These are phyloP conservation scores for Fusarium subtropicale DNA, from an alignment of 2,329 filamentous ascomycete species.

Conservation along the genomic window DNA sequence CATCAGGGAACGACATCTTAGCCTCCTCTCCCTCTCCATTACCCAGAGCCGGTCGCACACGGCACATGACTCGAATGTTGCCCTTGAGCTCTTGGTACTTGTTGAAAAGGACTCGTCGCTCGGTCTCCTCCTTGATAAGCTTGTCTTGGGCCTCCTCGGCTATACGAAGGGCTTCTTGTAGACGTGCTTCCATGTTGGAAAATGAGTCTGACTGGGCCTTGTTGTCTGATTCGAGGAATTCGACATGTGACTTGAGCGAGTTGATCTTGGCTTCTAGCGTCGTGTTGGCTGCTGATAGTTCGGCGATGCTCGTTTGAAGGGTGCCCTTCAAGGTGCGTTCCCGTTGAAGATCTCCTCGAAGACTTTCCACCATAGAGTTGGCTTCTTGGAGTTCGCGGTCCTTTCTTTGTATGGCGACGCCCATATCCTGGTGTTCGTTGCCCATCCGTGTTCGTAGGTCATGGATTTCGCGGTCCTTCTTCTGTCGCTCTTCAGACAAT, in stretches of 20 bases:
- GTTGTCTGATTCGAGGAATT: constrained; percentile 89
- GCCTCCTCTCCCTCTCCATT: constrained; percentile 73
- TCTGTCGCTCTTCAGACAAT: constrained; percentile 72
- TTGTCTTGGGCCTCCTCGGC: constrained; percentile 81
- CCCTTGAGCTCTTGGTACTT: constrained; percentile 98
- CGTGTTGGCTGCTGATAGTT: constrained; percentile 70
- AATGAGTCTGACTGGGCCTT: constrained; percentile 91
- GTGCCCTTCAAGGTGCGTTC: constrained; percentile 72
- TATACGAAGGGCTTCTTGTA: constrained; percentile 79
- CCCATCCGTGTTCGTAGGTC: constrained; percentile 68
- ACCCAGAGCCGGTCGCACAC: constrained; percentile 81
- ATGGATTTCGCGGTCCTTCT: constrained; percentile 71
- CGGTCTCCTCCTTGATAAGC: constrained; percentile 88
- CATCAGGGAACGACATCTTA: constrained; percentile 81
- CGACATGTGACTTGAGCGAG: constrained; percentile 82
- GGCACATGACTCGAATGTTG: constrained; percentile 98
- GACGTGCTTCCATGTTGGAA: constrained; percentile 80
- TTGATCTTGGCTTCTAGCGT: constrained; percentile 80
- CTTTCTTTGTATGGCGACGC: constrained; percentile 60
- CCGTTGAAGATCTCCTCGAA: constrained; percentile 65
- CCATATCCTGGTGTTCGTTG: constrained; percentile 64
- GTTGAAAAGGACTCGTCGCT: constrained; percentile 93
- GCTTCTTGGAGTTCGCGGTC: constrained; percentile 66
- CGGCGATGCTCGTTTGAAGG: constrained; percentile 65
- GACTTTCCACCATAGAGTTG: constrained; percentile 57